A percentile compares a stretch with the other conserved stretches of the same genome.
Conservation (phyloP, 1,139 yeast species). For the Casaregolazyma suthepensis region DNA sequence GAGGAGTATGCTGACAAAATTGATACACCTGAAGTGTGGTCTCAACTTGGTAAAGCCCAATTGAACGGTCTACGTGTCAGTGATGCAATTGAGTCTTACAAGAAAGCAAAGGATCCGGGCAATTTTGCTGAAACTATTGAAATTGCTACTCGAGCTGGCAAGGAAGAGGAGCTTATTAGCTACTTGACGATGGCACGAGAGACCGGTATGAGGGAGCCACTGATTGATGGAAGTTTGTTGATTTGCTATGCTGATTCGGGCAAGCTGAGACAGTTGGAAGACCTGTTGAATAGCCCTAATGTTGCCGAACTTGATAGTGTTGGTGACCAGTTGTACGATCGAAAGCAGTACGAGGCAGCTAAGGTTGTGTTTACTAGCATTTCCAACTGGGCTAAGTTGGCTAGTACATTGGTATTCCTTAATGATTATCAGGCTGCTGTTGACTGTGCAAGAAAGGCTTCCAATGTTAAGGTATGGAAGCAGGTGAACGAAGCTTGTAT, state of each 20-base stretch:
- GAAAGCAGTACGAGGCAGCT: conserved; percentile 86
- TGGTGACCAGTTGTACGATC: conserved; percentile 85
- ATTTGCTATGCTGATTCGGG: conserved; percentile 79
- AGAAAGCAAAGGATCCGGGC: conserved; percentile 85
- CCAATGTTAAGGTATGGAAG: conserved; percentile 92
- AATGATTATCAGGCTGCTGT: conserved; percentile 95
- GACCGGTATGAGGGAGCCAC: conserved; percentile 74
- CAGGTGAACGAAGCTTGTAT: conserved; percentile 96
- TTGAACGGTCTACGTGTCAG: conserved; percentile 87
- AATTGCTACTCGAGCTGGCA: conserved; percentile 92
- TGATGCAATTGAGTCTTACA: conserved; percentile 79
- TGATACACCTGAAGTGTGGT: conserved; percentile 85
- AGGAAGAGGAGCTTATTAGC: conserved; percentile 85
- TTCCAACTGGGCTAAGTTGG: conserved; percentile 91
- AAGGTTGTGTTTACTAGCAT: conserved; percentile 79
- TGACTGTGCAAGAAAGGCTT: conserved; percentile 97
- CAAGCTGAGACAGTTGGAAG: conserved; percentile 74
- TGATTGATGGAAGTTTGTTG: conserved; percentile 86
- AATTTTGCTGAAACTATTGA: conserved; percentile 91
- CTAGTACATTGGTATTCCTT: conserved; percentile 88
- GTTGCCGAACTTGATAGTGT: conserved; percentile 89
- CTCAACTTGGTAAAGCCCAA: conserved; percentile 94
- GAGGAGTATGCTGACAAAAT: conserved; percentile 88
- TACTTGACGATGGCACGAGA: conserved; percentile 93
- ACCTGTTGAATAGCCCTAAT: conserved; percentile 75